These are phyloP conservation scores for Gigaspora rosea DNA, from an alignment of 192 early-diverging fungal species.

Conservation along the genomic window DNA sequence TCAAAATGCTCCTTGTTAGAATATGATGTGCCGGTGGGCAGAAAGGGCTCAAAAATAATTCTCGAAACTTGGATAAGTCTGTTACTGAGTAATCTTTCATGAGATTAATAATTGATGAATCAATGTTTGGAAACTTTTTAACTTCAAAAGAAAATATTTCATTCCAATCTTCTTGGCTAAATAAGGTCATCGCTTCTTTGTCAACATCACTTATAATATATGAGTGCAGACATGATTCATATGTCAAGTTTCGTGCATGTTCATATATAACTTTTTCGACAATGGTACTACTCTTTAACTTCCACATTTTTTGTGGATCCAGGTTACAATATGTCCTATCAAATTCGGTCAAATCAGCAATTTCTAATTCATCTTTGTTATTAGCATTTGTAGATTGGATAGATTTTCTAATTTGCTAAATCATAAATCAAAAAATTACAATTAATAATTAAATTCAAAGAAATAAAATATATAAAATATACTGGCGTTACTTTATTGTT, in stretches of 20 bases:
- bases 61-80: neutral
- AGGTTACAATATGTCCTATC: neutral
- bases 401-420: neutral
- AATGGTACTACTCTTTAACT: neutral
- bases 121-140: slow-evolving; percentile 7
- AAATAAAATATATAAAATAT: too few species aligned
- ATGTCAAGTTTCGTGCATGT: neutral
- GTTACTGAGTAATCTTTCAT: slow-evolving; percentile 12
- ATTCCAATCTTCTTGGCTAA: neutral
- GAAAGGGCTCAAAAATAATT: slow-evolving; percentile 21
- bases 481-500: too few species aligned
- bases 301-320: slow-evolving; percentile 6
- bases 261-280: slow-evolving; percentile 21
- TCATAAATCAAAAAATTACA: neutral
- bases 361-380: slow-evolving; percentile 9
- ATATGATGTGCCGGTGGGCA: neutral
- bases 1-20: neutral
- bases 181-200: slow-evolving; percentile 1
- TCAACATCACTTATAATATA: slow-evolving; percentile 17
- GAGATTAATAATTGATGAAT: slow-evolving; percentile 10
- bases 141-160: neutral
- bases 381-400: neutral
- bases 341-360: neutral
- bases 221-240: slow-evolving; percentile 18
- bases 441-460: too few species aligned